Evolutionary conservation across 2,329 filamentous ascomycete species (phyloP).

Genomic region (Pyrenochaeta sp.): DNA sequence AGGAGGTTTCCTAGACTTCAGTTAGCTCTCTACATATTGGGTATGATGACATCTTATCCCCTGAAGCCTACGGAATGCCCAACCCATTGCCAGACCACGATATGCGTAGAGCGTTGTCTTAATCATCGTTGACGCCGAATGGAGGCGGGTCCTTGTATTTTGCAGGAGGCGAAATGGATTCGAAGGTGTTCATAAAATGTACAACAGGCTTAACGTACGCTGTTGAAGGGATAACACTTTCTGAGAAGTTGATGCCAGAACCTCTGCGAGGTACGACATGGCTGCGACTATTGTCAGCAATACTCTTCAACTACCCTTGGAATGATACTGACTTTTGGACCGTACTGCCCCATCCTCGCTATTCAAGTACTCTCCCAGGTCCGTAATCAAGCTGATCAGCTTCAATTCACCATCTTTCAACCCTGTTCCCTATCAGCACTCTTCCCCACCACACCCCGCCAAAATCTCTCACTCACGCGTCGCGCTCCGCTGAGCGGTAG

Average conservation of each 20-base stretch:
- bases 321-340: slow-evolving; percentile 60
- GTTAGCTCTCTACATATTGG: not conserved
- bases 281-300: slow-evolving; percentile 38
- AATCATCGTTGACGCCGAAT: too few relatives aligned
- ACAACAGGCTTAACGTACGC: slow-evolving; percentile 40
- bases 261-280: slow-evolving; percentile 61
- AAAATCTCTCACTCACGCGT: slow-evolving; percentile 38
- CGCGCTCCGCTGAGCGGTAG: slow-evolving; percentile 55
- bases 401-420: slow-evolving; percentile 68
- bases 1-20: slow-evolving; percentile 60
- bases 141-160: too few relatives aligned
- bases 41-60: not conserved
- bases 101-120: too few relatives aligned
- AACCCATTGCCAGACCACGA: too few relatives aligned
- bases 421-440: slow-evolving; percentile 52
- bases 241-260: slow-evolving; percentile 59
- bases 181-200: not conserved
- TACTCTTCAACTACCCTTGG: slow-evolving; percentile 15
- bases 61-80: not conserved
- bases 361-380: slow-evolving; percentile 72
- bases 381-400: slow-evolving; percentile 69
- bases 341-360: slow-evolving; percentile 69
- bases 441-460: slow-evolving; percentile 18
- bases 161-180: not conserved
- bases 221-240: slow-evolving; percentile 69